Evolutionary conservation across 495 filamentous ascomycete species (phyloP).

Genomic region (Cenococcum geophilum): DNA sequence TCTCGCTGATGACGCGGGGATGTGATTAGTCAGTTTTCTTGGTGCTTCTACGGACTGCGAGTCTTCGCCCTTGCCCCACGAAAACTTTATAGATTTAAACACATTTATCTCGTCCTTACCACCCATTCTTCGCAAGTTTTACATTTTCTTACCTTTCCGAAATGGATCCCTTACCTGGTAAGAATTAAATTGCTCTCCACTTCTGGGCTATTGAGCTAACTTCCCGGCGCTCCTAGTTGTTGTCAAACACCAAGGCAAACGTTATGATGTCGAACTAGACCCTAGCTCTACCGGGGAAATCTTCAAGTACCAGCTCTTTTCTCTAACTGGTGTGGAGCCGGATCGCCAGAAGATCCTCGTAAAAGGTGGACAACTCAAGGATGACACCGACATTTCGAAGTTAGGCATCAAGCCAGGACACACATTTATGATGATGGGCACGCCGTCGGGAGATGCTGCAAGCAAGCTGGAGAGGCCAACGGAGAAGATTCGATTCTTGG

Average conservation of each 20-base stretch:
- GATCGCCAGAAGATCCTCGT: constrained; percentile 92
- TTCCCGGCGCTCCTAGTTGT: constrained; percentile 53
- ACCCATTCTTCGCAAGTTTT: neutral
- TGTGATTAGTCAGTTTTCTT: constrained; percentile 1
- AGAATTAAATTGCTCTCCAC: neutral
- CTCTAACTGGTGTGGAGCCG: constrained; percentile 90
- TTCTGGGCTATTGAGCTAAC: neutral
- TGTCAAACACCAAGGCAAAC: constrained; percentile 91
- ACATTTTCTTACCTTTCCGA: constrained; percentile 15
- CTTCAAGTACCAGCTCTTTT: constrained; percentile 93
- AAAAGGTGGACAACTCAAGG: constrained; percentile 90
- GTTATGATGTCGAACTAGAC: constrained; percentile 89
- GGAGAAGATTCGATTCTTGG: constrained; percentile 78
- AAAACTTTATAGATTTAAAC: no score
- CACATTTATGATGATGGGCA: constrained; percentile 95
- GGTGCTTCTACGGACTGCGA: neutral
- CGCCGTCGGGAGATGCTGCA: constrained; percentile 59
- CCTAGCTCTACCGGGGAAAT: constrained; percentile 76
- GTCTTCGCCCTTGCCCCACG: no score
- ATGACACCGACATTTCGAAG: constrained; percentile 81
- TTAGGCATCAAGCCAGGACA: constrained; percentile 80
- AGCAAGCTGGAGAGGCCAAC: constrained; percentile 63
- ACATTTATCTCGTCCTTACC: neutral
- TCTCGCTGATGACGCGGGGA: constrained; percentile 12
- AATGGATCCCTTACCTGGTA: constrained; percentile 35